These are phyloP conservation scores for Coemansia erecta DNA, from an alignment of 192 early-diverging fungal species.

Conservation along the genomic window DNA sequence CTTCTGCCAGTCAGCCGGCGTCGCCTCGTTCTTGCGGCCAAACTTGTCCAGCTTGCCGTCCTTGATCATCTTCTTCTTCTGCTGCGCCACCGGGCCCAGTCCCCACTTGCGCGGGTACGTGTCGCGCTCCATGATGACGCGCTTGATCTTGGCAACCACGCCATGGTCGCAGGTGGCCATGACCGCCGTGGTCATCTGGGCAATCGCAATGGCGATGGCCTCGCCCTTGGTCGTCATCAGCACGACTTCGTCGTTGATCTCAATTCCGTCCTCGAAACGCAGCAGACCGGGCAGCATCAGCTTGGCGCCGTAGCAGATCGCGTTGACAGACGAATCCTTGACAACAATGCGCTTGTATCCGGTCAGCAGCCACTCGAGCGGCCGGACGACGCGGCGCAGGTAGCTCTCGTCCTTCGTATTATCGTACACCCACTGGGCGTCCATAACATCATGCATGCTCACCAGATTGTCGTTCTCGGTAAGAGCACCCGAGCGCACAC, in stretches of 20 bases:
- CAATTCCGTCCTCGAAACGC: conserved; percentile 92
- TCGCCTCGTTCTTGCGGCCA: conserved; percentile 84
- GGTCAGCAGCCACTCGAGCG: conserved; percentile 90
- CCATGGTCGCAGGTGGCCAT: conserved; percentile 97
- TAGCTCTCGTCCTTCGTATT: conserved; percentile 98
- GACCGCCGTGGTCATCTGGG: conserved; percentile 95
- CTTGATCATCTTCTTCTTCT: conserved; percentile 98
- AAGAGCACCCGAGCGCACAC: conserved; percentile 90
- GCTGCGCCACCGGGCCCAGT: conserved; percentile 88
- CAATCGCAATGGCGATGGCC: conserved; percentile 96
- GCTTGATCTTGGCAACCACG: conserved; percentile 99
- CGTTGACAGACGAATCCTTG: conserved; percentile 98
- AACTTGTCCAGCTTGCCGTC: conserved; percentile 98
- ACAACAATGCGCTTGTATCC: conserved; percentile 97
- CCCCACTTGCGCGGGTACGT: conserved; percentile 99
- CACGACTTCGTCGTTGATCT: conserved; percentile 95
- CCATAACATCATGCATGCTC: conserved; percentile 98
- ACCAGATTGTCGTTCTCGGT: conserved; percentile 93
- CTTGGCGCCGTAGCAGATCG: conserved; percentile 99
- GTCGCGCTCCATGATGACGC: conserved; percentile 99
- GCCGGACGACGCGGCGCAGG: conserved; percentile 88
- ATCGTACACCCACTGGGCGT: conserved; percentile 98
- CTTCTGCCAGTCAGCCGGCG: conserved; percentile 82
- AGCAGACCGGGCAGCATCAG: conserved; percentile 97
- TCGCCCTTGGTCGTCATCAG: conserved; percentile 99